Evolutionary conservation across 164 flowering plant species (phyloP), one percentile per base, ranked within the genome.

Genomic region (Echeveria elegans): DNA sequence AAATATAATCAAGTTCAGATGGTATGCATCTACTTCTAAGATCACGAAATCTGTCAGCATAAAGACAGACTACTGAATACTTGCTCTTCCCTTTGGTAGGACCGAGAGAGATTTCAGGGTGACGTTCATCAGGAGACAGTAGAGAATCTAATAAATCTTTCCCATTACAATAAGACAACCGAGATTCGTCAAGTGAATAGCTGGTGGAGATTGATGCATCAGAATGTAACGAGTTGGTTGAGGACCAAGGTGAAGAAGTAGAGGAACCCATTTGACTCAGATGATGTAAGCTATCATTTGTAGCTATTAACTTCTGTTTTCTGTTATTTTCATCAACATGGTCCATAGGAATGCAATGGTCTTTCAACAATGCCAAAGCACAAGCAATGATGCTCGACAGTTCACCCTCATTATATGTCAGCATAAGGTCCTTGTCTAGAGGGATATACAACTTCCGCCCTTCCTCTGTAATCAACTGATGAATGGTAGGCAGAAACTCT

Each of bases 321-420:
- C 28, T 67, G 1, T 56, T 32, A 62, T 77, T 79, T 29, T 75
- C 78, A 53, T 71, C 77, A 32, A 40, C 50, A 65, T 70, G 41
- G 32, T 77, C 85, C 1, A 63, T 26, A 30, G 65, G 68, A 63
- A 63, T 62, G 59, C 76, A 65, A 62, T 8, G 56, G 67, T 85
- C 85, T 38, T 80, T 79, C 74, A 85, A 67, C 71, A 78, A 68
- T 32, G 94, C 87, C 36, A 95, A 66, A 28, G 91, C 96, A 78
- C 94, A 92, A 11, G 99, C 87, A 72, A 89, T 85, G 65, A 89
- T 74, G 79, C 96, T 95, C 18, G 97, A 87, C 68, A 77, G 78
- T 65, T 95, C 99, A 68, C 82, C 92, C 69, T 89, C 97, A 72
- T 80, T 83, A 69, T 82, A 83, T 31, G 91, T 83, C 50, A 94